Percentiles rank a stretch among this genome's conserved stretches.
Evolutionary conservation across 306 rosid genomes (phyloP).

Genomic region (Leucaena leucocephala): DNA sequence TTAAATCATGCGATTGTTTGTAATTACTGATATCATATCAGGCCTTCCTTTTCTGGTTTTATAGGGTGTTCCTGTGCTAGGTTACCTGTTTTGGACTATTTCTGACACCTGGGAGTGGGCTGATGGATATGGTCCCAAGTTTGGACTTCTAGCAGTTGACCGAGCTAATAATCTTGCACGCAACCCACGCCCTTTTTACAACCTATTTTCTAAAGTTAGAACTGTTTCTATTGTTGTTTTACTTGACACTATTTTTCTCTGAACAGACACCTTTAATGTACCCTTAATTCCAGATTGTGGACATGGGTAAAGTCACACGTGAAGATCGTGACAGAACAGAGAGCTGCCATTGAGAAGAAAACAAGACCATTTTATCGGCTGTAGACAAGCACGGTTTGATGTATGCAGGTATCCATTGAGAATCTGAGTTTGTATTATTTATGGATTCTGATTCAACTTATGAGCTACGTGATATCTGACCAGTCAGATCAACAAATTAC

Average conservation of each 20-base stretch:
- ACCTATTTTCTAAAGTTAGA: conserved; percentile 76
- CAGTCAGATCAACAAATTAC: neutral
- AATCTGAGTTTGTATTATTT: neutral
- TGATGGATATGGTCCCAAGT: conserved; percentile 99
- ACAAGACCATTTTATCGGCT: conserved; percentile 84
- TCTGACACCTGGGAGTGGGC: conserved; percentile 99
- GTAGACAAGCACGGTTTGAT: conserved; percentile 70
- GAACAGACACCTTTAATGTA: conserved; percentile 22
- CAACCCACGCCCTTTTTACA: conserved; percentile 84
- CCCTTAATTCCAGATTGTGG: conserved; percentile 66
- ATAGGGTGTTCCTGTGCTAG: conserved; percentile 79
- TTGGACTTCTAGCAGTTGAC: conserved; percentile 97
- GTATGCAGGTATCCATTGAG: conserved; percentile 75
- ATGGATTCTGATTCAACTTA: conserved; percentile 2
- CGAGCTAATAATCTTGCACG: conserved; percentile 72
- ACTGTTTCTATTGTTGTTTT: conserved; percentile 16
- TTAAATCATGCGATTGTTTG: conserved; percentile 24
- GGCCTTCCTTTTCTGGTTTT: conserved; percentile 36
- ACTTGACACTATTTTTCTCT: conserved; percentile 30
- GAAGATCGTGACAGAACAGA: conserved; percentile 61
- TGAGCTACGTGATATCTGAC: neutral
- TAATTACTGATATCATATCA: conserved; percentile 22
- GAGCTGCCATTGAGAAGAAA: conserved; percentile 71
- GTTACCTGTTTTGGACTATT: conserved; percentile 86
- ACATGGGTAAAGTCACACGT: conserved; percentile 63